Evolutionary conservation across 2,329 filamentous ascomycete species (phyloP).

Genomic region (Alternaria longipes): DNA sequence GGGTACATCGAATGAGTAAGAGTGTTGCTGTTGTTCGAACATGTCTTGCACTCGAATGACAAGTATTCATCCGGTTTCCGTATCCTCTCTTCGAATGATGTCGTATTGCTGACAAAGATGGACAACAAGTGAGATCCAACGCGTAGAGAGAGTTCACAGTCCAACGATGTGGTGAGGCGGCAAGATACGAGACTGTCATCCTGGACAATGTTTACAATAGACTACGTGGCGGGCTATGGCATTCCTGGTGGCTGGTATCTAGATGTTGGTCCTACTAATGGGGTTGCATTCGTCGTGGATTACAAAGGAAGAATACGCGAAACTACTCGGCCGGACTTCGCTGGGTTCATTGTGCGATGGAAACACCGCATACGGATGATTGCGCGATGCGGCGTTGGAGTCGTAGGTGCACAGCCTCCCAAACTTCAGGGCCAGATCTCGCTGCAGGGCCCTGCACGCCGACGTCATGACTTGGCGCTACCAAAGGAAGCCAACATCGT

Average conservation of each 20-base stretch:
- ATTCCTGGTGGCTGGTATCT: background rate
- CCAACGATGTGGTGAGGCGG: background rate
- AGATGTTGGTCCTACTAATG: background rate
- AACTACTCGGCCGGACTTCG: background rate
- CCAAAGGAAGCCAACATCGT: background rate
- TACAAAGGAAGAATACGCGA: background rate
- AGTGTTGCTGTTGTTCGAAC: background rate
- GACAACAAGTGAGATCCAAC: background rate
- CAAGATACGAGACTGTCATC: background rate
- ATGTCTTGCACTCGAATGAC: background rate
- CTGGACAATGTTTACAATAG: background rate
- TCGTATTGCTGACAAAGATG: background rate
- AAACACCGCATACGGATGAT: background rate
- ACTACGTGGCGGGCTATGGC: background rate
- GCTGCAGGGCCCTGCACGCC: background rate
- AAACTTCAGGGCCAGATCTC: conserved; percentile 1
- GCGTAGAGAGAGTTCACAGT: background rate
- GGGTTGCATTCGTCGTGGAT: background rate
- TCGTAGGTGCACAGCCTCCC: conserved; percentile 10
- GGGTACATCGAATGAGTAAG: background rate
- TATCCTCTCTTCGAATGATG: background rate
- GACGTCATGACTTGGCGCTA: conserved; percentile 21
- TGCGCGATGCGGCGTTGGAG: conserved; percentile 6
- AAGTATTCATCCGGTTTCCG: background rate
- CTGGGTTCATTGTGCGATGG: conserved; percentile 1